phyloP scores from a whole-genome alignment of 1,284 basidiomycete species.

The Cryptococcus maquisensis region DNA sequence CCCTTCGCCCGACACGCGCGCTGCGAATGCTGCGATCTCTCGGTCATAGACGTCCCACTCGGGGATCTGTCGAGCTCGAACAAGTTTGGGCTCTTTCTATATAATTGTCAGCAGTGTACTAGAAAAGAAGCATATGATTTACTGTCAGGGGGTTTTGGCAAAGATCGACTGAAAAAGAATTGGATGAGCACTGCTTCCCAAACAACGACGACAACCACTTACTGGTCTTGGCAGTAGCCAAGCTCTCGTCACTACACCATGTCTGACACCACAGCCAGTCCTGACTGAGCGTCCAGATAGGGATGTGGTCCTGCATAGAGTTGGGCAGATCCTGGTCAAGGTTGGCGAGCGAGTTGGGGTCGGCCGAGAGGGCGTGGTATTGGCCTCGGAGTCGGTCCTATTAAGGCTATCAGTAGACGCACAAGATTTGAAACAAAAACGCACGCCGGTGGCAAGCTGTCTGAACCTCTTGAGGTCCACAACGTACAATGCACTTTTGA shows the following conservation, averaged over 20 bases:
- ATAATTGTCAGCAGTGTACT: neutral
- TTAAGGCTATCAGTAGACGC: constrained; percentile 41
- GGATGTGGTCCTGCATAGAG: constrained; percentile 79
- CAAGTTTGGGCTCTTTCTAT: constrained; percentile 93
- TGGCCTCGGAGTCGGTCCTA: constrained; percentile 79
- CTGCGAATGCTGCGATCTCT: constrained; percentile 58
- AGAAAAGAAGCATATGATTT: constrained; percentile 32
- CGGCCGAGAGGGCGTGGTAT: constrained; percentile 88
- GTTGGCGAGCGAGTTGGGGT: constrained; percentile 89
- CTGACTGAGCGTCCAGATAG: constrained; percentile 79
- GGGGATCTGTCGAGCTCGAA: constrained; percentile 87
- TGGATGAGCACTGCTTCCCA: neutral
- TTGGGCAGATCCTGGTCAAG: constrained; percentile 96
- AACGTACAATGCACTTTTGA: constrained; percentile 82
- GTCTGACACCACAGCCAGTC: constrained; percentile 83
- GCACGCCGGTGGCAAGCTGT: constrained; percentile 74
- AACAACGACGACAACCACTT: constrained; percentile 2
- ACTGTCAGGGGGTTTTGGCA: constrained; percentile 90
- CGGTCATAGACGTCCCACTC: constrained; percentile 93
- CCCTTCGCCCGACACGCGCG: constrained; percentile 51
- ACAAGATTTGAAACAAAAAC: constrained; percentile 21
- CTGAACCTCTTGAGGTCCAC: constrained; percentile 94
- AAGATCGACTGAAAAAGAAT: constrained; percentile 69
- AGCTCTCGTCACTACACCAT: constrained; percentile 52
- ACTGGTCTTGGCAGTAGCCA: constrained; percentile 54